Evolutionary conservation across 163 green algal genomes (phyloP), one percentile per base, ranked within the genome.

Genomic region (Scenedesmus sp.): DNA sequence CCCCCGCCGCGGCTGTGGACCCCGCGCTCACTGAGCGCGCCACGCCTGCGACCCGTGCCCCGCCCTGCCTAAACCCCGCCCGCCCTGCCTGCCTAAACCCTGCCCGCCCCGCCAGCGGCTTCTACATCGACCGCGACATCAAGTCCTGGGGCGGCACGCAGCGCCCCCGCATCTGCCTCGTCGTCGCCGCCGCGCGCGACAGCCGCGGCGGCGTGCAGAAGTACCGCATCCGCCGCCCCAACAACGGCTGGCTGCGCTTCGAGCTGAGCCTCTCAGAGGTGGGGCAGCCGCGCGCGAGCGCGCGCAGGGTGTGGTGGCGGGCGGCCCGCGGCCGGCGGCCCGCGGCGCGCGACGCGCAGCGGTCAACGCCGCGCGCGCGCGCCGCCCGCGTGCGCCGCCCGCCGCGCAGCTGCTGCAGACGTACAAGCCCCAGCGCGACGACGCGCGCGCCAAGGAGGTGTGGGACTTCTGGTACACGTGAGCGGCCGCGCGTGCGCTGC

Each of bases 401-500:
- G 7, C 39, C 7, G 31, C 0, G 22, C 48, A 75, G 66, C 47
- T 48, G 22, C 66, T 75, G 17, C 47, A 76, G 0, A 9, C 26
- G 4, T 58, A 67, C n/a, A 73, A 73, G 69, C 69, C 45, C 7
- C 11, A 48, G 47, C 28, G 22, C 4, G 29, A 58, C 54, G 4
- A 48, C 14, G 24, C 54, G 34, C 50, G 48, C 45, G 71, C 71
- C 11, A 29, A 80, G 71, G 2, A n/a, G 29, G 11, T 72, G 18
- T 80, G 71, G 71, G n/a, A 31, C 34, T 80, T 34, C 42, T 80
- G 71, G 71, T 80, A 72, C 58, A 28, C 63, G 71, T 42, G 36
- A n/a, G n/a, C n/a, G n/a, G n/a, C n/a, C n/a, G n/a, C n/a, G n/a
- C n/a, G n/a, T n/a, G n/a, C n/a, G n/a, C n/a, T n/a, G n/a, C n/a